Evolutionary conservation across 441 rosid genomes (phyloP), one percentile per base, ranked within the genome.

Genomic region (Isatis lusitanica): DNA sequence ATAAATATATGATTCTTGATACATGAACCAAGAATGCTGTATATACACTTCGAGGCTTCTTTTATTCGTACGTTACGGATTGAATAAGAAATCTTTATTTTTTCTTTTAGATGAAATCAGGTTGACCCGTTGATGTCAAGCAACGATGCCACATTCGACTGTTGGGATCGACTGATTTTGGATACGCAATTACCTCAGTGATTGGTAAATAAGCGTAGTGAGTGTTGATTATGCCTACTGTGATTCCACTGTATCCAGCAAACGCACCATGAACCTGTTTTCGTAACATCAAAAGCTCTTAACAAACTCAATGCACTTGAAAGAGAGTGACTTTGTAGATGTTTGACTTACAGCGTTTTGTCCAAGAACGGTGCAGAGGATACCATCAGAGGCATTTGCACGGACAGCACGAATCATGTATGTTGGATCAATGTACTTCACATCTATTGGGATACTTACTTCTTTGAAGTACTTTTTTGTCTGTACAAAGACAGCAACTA

Each of bases 71-170:
- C 26, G 16, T 55, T 31, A 33, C 11, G 46, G 74, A 33, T 53
- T 53, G 44, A 31, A 24, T 35, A 9, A 24, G 16, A 13, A 0
- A 10, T n/a, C 4, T 33, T 75, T 74, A 90, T 50, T 21, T 68
- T 1, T 1, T 15, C 10, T 7, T 44, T 75, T 77, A 94, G 82
- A 94, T 6, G 58, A 94, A 94, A 80, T 92, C 98, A 0, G 98
- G 98, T 72, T 94, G 98, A 67, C 98, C 98, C 0, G 98, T 94
- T n/a, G 98, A 94, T 9, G 98, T 94, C 80, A 94, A 84, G 90
- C 98, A 94, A 69, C 98, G 98, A 81, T 94, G 98, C 98, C 97
- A 94, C 98, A 94, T 94, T 58, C 98, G 86, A 77, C 98, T 94
- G 78, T 94, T 92, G 1, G 97, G 97, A 67, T 94, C 98, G 7